phyloP scores from a whole-genome alignment of 345 rosid genomes.

The Orychophragmus violaceus region DNA sequence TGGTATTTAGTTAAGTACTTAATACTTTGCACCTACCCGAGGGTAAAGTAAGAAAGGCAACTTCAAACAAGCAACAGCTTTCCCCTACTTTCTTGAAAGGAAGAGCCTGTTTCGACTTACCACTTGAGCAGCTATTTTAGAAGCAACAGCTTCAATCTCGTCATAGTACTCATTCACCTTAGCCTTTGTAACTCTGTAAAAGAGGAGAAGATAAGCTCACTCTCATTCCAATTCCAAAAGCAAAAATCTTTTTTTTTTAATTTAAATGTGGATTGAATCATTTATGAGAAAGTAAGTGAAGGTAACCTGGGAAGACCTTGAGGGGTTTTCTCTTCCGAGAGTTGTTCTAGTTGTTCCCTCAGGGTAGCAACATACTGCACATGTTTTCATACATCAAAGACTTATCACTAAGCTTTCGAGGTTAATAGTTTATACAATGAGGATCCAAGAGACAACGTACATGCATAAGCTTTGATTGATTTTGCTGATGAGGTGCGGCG shows the following conservation, averaged over 20 bases:
- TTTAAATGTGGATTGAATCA: no score
- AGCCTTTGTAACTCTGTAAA: constrained; percentile 73
- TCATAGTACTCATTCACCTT: constrained; percentile 71
- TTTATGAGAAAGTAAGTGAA: not conserved
- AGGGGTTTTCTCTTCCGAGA: constrained; percentile 65
- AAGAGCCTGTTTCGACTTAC: constrained; percentile 28
- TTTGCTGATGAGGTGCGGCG: constrained; percentile 67
- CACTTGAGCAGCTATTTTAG: constrained; percentile 42
- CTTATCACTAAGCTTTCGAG: not conserved
- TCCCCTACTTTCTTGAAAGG: not conserved
- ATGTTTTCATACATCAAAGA: no score
- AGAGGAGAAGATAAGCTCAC: not conserved
- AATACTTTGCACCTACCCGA: no score
- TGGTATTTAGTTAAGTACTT: not conserved
- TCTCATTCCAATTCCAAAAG: not conserved
- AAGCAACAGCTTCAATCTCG: constrained; percentile 71
- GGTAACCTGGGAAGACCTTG: constrained; percentile 67
- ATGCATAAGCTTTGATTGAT: constrained; percentile 74
- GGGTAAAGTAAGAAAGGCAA: not conserved
- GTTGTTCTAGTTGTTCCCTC: constrained; percentile 64
- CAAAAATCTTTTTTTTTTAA: no score
- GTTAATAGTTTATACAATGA: not conserved
- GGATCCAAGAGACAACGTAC: constrained; percentile 29
- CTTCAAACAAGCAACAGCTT: not conserved
- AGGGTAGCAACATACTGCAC: constrained; percentile 89